Base-by-base conservation (phyloP, 2,329 filamentous ascomycete species). In the Ascochyta koolunga region DNA sequence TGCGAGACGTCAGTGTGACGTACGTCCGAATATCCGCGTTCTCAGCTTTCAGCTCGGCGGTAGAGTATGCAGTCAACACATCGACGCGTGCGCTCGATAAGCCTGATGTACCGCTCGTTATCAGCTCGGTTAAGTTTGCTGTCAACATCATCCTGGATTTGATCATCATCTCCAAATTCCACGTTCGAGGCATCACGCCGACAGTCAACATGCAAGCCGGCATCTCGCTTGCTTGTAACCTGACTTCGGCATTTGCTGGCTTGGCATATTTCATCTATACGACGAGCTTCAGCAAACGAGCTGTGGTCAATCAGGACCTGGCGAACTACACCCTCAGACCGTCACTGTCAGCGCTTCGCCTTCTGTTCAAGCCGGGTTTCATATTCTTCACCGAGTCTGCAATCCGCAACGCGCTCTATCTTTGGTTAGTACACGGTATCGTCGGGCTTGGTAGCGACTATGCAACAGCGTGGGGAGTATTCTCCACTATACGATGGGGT, bases 401-500 rank as follows among this genome's bases (percentile, higher is more conserved):
- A 0, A 72, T 90, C 4, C 79, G 88, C 6, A 91, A 91, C 57
- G 80, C 85, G 0, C 76, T 91, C 0, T 91, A 91, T 55, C 80
- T 91, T 0, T 91, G 87, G 88, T 78, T 91, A 0, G 81, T 91
- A 0, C 81, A 76, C 46, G 84, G 80, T 4, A 88, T 91, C 16
- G 81, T 91, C 0, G 75, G 81, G 0, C 77, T 91, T 54, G 87
- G 87, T 0, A 72, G 77, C 0, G 80, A 84, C 6, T 91, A 91
- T 68, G 85, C 87, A 0, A 90, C 87, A 0, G 86, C 88, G 0
- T 91, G 87, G 88, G 85, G 87, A 1, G 78, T 90, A 9, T 91
- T 91, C 75, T 88, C 83, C 50, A 90, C 87, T 0, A 90, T 91
- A 36, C 81, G 87, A 13, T 90, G 88, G 88, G 88, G 88, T 0